Percentiles rank a stretch among this genome's conserved stretches.
Evolutionary conservation across 2,329 filamentous ascomycete genomes (phyloP).

Genomic region (Exophiala dermatitidis): DNA sequence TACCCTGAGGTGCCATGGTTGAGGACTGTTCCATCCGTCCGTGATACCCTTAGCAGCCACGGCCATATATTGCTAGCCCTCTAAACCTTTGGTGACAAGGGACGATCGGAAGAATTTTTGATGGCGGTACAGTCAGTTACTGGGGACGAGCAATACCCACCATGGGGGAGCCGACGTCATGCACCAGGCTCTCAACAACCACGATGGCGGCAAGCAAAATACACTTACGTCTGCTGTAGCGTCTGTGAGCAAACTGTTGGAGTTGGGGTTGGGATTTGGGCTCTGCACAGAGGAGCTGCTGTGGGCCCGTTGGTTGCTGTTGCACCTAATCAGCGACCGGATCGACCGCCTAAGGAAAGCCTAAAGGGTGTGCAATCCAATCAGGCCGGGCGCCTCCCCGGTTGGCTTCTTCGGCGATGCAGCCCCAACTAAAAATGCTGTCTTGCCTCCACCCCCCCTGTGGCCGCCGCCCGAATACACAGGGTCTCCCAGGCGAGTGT

Average conservation of each 20-base stretch:
- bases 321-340: conserved; percentile 15
- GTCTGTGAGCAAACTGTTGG: conserved; percentile 13
- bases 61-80: neutral
- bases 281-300: conserved; percentile 6
- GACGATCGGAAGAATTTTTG: conserved; percentile 8
- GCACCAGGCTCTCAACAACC: neutral
- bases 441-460: neutral
- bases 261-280: conserved; percentile 11
- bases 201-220: neutral
- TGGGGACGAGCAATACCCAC: neutral
- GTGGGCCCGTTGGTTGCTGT: conserved; percentile 2
- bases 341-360: conserved; percentile 15
- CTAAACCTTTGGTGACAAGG: neutral
- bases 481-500: neutral
- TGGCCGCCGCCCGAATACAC: neutral
- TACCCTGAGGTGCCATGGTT: neutral
- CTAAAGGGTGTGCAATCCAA: conserved; percentile 6
- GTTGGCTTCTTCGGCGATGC: conserved; percentile 11
- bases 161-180: neutral
- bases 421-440: conserved; percentile 10
- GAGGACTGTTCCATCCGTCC: conserved; percentile 10
- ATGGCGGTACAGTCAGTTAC: neutral
- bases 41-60: conserved; percentile 8
- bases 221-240: neutral
- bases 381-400: conserved; percentile 6